Conservation (phyloP, 768 basidiomycete species). For the Lyophyllum decastes region DNA sequence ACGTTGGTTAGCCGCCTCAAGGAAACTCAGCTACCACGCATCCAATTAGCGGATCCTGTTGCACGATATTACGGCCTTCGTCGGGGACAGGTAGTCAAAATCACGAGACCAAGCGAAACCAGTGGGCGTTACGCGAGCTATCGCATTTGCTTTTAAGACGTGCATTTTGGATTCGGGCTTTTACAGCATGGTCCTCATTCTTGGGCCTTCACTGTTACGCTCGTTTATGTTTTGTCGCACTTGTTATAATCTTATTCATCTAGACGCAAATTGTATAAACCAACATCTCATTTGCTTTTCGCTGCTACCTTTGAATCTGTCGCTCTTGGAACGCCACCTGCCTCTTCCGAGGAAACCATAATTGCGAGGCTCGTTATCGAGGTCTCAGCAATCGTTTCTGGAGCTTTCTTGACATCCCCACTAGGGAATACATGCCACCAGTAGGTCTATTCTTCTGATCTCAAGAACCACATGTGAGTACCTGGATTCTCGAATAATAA, state of each 20-base stretch:
- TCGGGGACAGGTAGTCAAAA: conserved; percentile 97
- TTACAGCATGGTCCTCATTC: conserved; percentile 1
- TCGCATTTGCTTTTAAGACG: conserved; percentile 78
- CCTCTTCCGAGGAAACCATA: conserved; percentile 23
- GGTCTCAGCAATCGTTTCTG: not conserved
- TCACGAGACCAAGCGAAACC: conserved; percentile 95
- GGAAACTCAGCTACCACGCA: conserved; percentile 96
- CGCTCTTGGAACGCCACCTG: not conserved
- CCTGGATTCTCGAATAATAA: not conserved
- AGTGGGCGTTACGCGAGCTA: conserved; percentile 92
- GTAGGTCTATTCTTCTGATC: not conserved
- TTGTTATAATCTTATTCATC: conserved; percentile 22
- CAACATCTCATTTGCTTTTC: conserved; percentile 19
- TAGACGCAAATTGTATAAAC: conserved; percentile 29
- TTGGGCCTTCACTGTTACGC: conserved; percentile 2
- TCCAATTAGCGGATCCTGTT: conserved; percentile 96
- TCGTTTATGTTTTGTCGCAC: conserved; percentile 14
- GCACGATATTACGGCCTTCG: conserved; percentile 96
- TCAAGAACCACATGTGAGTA: conserved; percentile 4
- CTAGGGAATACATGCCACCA: not conserved
- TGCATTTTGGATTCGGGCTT: not conserved
- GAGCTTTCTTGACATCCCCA: conserved; percentile 7
- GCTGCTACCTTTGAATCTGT: conserved; percentile 9
- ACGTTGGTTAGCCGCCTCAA: conserved; percentile 77
- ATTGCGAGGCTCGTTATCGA: conserved; percentile 1